Evolutionary conservation across 2,329 filamentous ascomycete genomes (phyloP).

Genomic region (Aspergillus japonicus): DNA sequence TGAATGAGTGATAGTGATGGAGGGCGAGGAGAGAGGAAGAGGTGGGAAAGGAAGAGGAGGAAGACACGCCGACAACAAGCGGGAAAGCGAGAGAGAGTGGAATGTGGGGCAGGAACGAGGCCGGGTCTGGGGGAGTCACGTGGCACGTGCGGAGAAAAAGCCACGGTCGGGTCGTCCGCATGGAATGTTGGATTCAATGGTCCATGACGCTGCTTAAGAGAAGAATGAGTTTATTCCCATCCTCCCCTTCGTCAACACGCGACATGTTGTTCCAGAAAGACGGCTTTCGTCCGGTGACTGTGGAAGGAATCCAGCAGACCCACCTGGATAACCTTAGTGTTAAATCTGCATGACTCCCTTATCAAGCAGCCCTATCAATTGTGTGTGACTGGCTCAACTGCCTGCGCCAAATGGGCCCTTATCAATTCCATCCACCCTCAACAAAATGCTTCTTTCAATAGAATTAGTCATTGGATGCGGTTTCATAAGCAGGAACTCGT

Average conservation of each 20-base stretch:
- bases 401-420: neutral
- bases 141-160: conserved; percentile 16
- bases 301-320: neutral
- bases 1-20: neutral
- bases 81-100: neutral
- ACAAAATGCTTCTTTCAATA: neutral
- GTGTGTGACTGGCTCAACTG: conserved; percentile 5
- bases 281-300: neutral
- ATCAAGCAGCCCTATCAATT: neutral
- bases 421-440: neutral
- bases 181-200: too few species aligned
- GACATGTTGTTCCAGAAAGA: neutral
- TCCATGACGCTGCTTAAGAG: too few species aligned
- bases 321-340: neutral
- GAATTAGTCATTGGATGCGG: too few species aligned
- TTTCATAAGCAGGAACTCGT: too few species aligned
- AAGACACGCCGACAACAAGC: neutral
- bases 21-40: neutral
- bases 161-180: too few species aligned
- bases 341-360: neutral
- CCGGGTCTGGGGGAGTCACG: conserved; percentile 16
- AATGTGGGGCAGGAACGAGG: neutral
- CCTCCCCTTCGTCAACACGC: too few species aligned
- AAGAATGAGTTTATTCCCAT: too few species aligned
- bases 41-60: conserved; percentile 5